Evolutionary conservation across 1,139 yeast species (phyloP).

Genomic region (Magnusiomyces ingens): DNA sequence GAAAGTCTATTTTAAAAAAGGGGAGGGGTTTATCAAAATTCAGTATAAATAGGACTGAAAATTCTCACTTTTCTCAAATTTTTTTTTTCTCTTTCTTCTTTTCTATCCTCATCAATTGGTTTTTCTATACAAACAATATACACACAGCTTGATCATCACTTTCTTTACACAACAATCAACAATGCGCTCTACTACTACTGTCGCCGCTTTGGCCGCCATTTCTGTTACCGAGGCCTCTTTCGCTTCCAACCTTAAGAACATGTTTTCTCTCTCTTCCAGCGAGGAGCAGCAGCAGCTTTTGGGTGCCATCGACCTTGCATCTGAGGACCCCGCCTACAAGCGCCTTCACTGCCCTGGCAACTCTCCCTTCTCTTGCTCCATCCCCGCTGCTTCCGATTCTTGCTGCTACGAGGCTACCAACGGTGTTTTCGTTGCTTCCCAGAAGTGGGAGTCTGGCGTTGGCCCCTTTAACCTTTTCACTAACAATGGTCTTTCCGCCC

Average conservation of each 20-base stretch:
- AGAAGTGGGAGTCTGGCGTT: conserved; percentile 89
- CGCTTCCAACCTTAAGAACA: no score
- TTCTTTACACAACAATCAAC: no score
- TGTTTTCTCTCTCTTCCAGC: no score
- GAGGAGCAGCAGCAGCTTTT: no score
- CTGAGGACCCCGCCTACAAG: no score
- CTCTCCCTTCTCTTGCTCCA: conserved; percentile 5
- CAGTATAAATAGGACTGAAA: not conserved
- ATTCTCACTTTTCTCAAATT: not conserved
- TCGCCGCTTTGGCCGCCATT: no score
- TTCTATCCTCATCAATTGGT: not conserved
- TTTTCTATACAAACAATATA: not conserved
- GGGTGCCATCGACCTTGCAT: no score
- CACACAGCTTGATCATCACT: not conserved
- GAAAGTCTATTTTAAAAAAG: not conserved
- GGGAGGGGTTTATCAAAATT: not conserved
- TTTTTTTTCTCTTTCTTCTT: not conserved
- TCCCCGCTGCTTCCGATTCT: conserved; percentile 21
- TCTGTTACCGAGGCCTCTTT: no score
- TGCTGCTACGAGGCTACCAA: conserved; percentile 91
- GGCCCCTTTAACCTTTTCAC: conserved; percentile 78
- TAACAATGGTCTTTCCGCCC: conserved; percentile 81
- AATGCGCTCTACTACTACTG: no score
- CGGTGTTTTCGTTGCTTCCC: conserved; percentile 77
- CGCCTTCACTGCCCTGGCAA: no score